Base-by-base conservation (phyloP, 441 rosid genomes). In the Mallotus japonicus region DNA sequence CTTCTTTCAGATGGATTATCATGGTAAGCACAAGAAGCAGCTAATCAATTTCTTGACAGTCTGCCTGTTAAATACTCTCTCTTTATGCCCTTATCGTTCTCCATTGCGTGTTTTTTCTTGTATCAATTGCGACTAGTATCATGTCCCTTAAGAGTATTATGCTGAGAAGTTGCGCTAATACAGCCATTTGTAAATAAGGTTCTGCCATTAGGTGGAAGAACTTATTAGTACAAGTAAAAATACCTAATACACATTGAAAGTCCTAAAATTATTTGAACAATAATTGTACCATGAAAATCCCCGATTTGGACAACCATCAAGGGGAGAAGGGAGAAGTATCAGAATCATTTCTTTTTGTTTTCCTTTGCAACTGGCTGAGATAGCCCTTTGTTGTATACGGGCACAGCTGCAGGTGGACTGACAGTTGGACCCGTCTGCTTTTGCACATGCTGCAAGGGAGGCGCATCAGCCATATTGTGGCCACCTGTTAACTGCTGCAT, bases 301-400 rank as follows among this genome's bases (percentile, higher is more conserved):
- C 53, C 24, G 37, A 6, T 65, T 44, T 46, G 16, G 40, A 17
- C 64, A 44, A 61, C 67, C 58, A 72, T 44, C 16, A 37, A 37
- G 3, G 40, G 40, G 40, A 3, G 6, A 57, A 65, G 16, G 50
- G 59, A 49, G 13, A 32, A 47, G 37, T 20, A 46, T 49, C 42
- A 2, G 8, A 55, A 63, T 77, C 76, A 83, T 28, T 72, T 75
- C 71, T 62, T 69, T 65, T 75, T 67, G 58, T 76, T 73, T 62
- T 75, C 81, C 15, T 73, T 80, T 2, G 80, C 51, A 46, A 79
- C 77, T 3, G 79, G 65, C 56, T 65, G 83, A 62, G 82, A 62
- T 47, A 55, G 70, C 74, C 80, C 83, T 60, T 81, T 50, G 69
- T 68, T 83, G 85, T 84, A 71, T 16, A 79, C 69, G 28, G 81